These are phyloP conservation scores for Cladosporium sphaerospermum DNA, from an alignment of 2,329 filamentous ascomycete species.

Conservation along the genomic window DNA sequence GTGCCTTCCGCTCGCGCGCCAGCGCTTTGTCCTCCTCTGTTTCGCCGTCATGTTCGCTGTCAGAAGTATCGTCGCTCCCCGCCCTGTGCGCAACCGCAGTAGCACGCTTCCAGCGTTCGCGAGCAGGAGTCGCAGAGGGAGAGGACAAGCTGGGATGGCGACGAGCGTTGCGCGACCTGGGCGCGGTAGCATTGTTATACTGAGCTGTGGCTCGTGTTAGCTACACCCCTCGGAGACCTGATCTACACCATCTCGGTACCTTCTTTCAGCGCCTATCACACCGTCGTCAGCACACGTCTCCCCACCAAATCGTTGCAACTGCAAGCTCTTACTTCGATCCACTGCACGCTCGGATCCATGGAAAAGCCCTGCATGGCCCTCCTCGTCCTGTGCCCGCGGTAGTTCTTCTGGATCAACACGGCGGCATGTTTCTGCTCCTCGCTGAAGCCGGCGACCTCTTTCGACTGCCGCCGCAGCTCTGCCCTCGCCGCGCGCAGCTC, in stretches of 20 bases:
- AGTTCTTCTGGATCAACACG: conserved; percentile 50
- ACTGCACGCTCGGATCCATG: conserved; percentile 63
- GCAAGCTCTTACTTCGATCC: conserved; percentile 47
- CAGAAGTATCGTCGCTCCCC: conserved; percentile 57
- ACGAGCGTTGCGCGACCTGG: conserved; percentile 35
- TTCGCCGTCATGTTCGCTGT: conserved; percentile 40
- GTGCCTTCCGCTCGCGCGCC: conserved; percentile 34
- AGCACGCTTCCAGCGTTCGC: conserved; percentile 69
- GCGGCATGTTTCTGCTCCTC: conserved; percentile 22
- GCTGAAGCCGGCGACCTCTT: neutral
- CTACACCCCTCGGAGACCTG: neutral
- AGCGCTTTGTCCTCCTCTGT: conserved; percentile 30
- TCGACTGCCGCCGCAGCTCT: neutral
- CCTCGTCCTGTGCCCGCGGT: conserved; percentile 68
- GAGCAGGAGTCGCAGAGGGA: conserved; percentile 31
- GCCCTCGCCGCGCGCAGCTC: conserved; percentile 3
- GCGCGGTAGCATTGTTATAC: conserved; percentile 47
- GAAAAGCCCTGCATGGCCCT: conserved; percentile 64
- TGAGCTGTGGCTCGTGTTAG: conserved; percentile 33
- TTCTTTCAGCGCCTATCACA: conserved; percentile 14
- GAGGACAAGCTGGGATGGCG: conserved; percentile 17
- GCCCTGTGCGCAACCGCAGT: conserved; percentile 65
- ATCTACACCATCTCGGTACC: neutral
- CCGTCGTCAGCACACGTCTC: neutral
- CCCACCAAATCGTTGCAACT: conserved; percentile 11